Base-by-base conservation (phyloP, 208 protist genomes). In the Chromosphaera perkinsii region DNA sequence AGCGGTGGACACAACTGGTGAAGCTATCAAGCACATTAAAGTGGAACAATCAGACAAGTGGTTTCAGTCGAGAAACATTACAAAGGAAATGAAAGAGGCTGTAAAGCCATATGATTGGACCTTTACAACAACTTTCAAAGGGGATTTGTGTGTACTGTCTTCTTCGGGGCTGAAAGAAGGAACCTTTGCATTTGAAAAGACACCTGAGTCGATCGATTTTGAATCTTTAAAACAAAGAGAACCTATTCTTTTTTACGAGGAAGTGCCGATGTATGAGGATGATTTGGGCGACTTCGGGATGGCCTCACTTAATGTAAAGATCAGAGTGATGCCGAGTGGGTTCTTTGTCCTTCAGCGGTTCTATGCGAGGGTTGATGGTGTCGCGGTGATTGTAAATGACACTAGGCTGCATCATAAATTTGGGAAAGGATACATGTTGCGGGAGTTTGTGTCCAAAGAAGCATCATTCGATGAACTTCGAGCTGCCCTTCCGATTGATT, bases 251-350 rank as follows among this genome's bases (percentile, higher is more conserved):
- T 84, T 68, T 57, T 83, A 73, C 63, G 73, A 77, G n/a, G 73
- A 84, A 39, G 67, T 84, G 20, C 12, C 74, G 10, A 60, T 85
- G 24, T 84, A 67, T 69, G 76, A 84, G 54, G 81, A 85, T 51
- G 81, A 85, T 51, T 64, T 84, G 24, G 68, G 54, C 27, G 81
- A 85, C 59, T 76, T 82, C 78, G 81, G 81, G 27, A 40, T 29
- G 3, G 61, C 77, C 36, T 43, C 66, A 7, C 33, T 83, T 29
- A 59, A 24, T 10, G 56, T 78, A 2, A 22, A 29, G 20, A 39
- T 60, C 33, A 72, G 81, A 52, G 76, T 80, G 9, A 85, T 84
- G 76, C 63, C 66, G 26, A 31, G 27, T 29, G 73, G 55, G 35
- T 72, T 84, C 32, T 76, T 80, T 35, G 31, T 78, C 45, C 59